Base-by-base conservation (phyloP, 331 rosid species). In the Dryas integrifolia region DNA sequence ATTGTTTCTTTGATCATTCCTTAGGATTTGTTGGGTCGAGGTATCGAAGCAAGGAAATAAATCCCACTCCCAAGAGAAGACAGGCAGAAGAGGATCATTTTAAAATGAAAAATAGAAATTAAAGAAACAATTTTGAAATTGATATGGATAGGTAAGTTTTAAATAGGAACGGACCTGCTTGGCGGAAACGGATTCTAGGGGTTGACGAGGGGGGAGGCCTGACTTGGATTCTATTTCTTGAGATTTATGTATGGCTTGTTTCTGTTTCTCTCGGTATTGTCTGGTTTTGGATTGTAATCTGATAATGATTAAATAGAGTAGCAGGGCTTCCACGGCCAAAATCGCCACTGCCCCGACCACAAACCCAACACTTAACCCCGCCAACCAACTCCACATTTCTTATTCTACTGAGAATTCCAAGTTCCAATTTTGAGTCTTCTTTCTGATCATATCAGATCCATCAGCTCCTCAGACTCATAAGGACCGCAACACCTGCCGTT, bases 351-450 rank as follows among this genome's bases (percentile, higher is more conserved):
- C 92, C 69, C 98, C 98, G 70, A 88, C 81, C 49, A 76, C 41
- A 76, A 91, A 89, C 18, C 97, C 98, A 18, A 88, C 5, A 11
- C 88, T 49, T 47, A 95, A 76, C 79, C 82, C 80, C 6, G 57
- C 69, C 52, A 78, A 81, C 77, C 56, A 73, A 59, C 72, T 61
- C 66, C 90, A 80, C 59, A 65, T 65, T 52, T 43, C 14, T 70
- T 53, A 65, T 55, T 61, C 73, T 50, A 72, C 79, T 65, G 52
- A 59, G 26, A 68, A 59, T 49, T 26, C 24, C 70, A 9, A 30
- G 47, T 52, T 57, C 57, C 24, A 67, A 50, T 30, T 16, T 9
- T 4, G 72, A 49, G 56, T 24, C 5, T 50, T 6, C 55, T 50
- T 50, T 50, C 5, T 50, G 55, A 50, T 50, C 55, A 50, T 5